These are phyloP conservation scores for Talaromyces sp. DNA, from an alignment of 2,329 filamentous ascomycete genomes.

Conservation along the genomic window DNA sequence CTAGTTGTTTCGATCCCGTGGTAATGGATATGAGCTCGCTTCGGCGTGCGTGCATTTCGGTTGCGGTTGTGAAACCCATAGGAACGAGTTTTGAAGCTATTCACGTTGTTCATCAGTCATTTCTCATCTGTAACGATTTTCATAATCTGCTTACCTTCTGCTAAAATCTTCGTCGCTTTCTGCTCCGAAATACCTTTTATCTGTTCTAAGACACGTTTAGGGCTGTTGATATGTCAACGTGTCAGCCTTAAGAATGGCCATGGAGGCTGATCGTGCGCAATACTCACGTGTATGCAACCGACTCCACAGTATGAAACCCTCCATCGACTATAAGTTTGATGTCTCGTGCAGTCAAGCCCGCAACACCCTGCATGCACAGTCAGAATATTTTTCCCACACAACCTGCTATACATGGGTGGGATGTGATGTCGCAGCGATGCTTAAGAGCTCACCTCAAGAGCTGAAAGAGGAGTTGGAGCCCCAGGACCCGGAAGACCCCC, in stretches of 20 bases:
- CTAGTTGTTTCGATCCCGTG: constrained; percentile 94
- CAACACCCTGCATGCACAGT: constrained; percentile 62
- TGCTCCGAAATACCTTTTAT: constrained; percentile 98
- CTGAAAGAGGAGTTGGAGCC: constrained; percentile 82
- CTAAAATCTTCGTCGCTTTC: constrained; percentile 86
- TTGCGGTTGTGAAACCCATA: constrained; percentile 98
- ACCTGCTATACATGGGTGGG: too few species aligned
- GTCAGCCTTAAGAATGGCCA: not conserved
- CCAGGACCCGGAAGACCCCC: constrained; percentile 72
- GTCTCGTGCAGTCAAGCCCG: constrained; percentile 87
- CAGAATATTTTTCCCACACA: not conserved
- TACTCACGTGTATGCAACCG: constrained; percentile 81
- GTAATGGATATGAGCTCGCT: constrained; percentile 98
- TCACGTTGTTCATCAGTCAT: not conserved
- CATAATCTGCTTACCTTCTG: constrained; percentile 62
- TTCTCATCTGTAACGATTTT: not conserved
- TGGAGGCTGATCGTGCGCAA: not conserved
- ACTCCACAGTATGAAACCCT: constrained; percentile 91
- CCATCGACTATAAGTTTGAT: constrained; percentile 89
- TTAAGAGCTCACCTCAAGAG: constrained; percentile 64
- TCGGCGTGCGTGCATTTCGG: constrained; percentile 95
- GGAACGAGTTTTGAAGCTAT: constrained; percentile 90
- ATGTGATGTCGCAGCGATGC: not conserved
- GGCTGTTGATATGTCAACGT: constrained; percentile 38
- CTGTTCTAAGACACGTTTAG: constrained; percentile 73